A percentile compares a stretch with the other conserved stretches of the same genome.
Evolutionary conservation across 345 rosid species (phyloP).

Genomic region (Lagerstroemia speciosa): DNA sequence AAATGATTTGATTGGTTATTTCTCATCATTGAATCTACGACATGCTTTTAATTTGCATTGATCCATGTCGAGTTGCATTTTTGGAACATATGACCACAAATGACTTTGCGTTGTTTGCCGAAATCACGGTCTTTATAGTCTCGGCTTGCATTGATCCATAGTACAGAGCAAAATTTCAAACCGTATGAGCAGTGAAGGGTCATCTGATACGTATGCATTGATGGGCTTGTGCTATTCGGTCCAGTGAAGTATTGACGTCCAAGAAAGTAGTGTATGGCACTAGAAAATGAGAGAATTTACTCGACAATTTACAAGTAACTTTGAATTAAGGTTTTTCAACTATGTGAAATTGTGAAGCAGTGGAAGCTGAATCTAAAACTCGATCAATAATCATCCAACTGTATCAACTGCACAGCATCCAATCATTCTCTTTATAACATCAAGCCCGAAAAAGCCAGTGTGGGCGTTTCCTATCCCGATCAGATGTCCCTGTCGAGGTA

Average conservation of each 20-base stretch:
- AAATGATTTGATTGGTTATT: too few species aligned
- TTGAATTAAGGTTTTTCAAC: background rate
- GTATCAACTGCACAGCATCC: background rate
- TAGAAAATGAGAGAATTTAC: too few species aligned
- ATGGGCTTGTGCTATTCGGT: background rate
- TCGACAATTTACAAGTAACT: background rate
- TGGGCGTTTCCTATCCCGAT: constrained; percentile 50
- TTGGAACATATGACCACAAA: too few species aligned
- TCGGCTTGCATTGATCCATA: background rate
- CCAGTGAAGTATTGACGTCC: too few species aligned
- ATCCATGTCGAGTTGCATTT: too few species aligned
- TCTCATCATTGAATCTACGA: background rate
- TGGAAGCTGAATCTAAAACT: background rate
- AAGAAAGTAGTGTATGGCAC: background rate
- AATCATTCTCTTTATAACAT: constrained; percentile 5
- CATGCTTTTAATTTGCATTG: background rate
- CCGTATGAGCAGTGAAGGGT: background rate
- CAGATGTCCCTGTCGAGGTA: constrained; percentile 48
- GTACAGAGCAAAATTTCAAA: background rate
- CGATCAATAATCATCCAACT: background rate
- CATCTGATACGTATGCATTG: background rate
- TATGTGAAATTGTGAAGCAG: background rate
- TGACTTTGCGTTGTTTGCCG: background rate
- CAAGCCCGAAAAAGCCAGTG: constrained; percentile 70
- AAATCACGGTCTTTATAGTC: background rate